A percentile compares a stretch with the other conserved stretches of the same genome.
These are phyloP conservation scores for Vaccinium myrtillus DNA, from an alignment of 148 eudicot species.

Conservation along the genomic window DNA sequence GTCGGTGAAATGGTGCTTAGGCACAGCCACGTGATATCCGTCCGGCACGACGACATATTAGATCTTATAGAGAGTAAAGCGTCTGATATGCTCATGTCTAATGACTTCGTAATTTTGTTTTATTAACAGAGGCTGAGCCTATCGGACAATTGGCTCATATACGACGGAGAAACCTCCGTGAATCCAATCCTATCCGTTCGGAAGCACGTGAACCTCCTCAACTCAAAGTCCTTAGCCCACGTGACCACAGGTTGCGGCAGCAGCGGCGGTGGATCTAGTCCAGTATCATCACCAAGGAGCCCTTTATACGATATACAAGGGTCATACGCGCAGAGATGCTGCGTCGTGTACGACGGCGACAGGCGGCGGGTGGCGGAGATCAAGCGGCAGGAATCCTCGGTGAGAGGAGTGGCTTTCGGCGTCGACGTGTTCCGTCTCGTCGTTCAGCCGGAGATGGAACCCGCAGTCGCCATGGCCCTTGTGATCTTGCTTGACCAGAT, in stretches of 20 bases:
- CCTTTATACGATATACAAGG: slow-evolving; percentile 57
- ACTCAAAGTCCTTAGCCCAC: slow-evolving; percentile 44
- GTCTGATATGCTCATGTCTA: neutral
- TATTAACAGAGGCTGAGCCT: slow-evolving; percentile 49
- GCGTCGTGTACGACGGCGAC: slow-evolving; percentile 47
- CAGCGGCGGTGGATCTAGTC: neutral
- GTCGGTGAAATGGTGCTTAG: no score
- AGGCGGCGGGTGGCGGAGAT: slow-evolving; percentile 67
- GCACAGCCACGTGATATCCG: no score
- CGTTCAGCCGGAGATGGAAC: slow-evolving; percentile 39
- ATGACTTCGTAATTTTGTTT: neutral
- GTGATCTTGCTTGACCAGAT: slow-evolving; percentile 73
- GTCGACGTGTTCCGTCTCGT: slow-evolving; percentile 59
- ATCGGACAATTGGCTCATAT: slow-evolving; percentile 60
- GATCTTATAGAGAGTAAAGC: no score
- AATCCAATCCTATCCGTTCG: slow-evolving; percentile 46
- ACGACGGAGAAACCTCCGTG: slow-evolving; percentile 46
- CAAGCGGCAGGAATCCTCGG: slow-evolving; percentile 47
- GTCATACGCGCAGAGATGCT: slow-evolving; percentile 51
- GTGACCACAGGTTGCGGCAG: slow-evolving; percentile 28
- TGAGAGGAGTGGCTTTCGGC: slow-evolving; percentile 53
- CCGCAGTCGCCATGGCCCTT: slow-evolving; percentile 56
- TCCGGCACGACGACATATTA: no score
- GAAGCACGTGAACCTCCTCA: slow-evolving; percentile 42
- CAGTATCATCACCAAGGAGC: slow-evolving; percentile 18